Conservation (phyloP, 192 early-diverging fungal species). For the Allomyces macrogynus region DNA sequence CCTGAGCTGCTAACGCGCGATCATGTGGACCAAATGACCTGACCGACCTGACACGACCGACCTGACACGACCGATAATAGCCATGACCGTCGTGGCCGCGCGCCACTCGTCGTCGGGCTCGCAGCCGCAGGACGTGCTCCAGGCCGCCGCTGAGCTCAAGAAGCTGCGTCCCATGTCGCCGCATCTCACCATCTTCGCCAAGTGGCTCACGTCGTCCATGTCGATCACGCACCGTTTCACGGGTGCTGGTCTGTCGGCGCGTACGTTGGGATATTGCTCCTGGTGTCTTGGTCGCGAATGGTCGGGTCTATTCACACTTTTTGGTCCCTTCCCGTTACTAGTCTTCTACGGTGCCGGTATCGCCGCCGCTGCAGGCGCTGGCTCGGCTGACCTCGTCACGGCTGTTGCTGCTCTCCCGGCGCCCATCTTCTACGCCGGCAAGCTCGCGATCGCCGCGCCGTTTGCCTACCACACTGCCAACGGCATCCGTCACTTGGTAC, state of each 20-base stretch:
- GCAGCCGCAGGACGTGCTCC: not conserved
- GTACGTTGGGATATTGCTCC: slow-evolving; percentile 18
- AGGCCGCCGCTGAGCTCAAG: not conserved
- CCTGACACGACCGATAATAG: no score
- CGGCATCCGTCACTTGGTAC: slow-evolving; percentile 72
- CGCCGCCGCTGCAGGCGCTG: slow-evolving; percentile 33
- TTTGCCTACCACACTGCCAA: slow-evolving; percentile 68
- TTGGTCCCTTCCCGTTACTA: not conserved
- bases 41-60: not conserved
- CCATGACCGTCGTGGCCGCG: no score
- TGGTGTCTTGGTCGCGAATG: not conserved
- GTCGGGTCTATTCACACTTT: not conserved
- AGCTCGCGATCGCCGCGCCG: slow-evolving; percentile 46
- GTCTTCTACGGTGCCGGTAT: slow-evolving; percentile 38
- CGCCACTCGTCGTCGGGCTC: no score
- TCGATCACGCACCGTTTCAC: slow-evolving; percentile 55
- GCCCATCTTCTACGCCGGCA: slow-evolving; percentile 42
- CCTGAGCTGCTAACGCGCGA: not conserved
- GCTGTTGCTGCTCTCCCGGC: slow-evolving; percentile 44
- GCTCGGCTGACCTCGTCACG: slow-evolving; percentile 41
- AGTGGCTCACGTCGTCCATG: slow-evolving; percentile 65
- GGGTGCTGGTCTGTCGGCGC: slow-evolving; percentile 42
- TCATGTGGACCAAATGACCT: not conserved
- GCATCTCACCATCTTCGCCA: slow-evolving; percentile 74
- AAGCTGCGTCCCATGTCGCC: slow-evolving; percentile 61